Evolutionary conservation across 2,329 filamentous ascomycete genomes (phyloP).

Genomic region (Arthroderma sp.): DNA sequence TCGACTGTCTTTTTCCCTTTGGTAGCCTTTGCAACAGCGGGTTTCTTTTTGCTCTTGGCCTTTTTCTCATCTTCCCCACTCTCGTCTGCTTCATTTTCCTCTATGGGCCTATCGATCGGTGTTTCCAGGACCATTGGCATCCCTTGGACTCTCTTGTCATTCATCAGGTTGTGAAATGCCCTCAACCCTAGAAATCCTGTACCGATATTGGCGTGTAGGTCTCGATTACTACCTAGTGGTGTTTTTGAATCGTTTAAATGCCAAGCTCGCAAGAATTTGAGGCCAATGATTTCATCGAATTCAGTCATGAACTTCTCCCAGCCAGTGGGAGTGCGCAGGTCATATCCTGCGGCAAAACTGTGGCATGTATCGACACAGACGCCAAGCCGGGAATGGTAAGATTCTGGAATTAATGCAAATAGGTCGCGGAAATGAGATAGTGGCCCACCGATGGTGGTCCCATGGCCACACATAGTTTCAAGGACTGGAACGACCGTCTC

Average conservation of each 20-base stretch:
- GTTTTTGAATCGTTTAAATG: conserved; percentile 96
- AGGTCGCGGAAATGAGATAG: conserved; percentile 82
- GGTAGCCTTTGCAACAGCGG: conserved; percentile 16
- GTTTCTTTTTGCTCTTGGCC: conserved; percentile 6
- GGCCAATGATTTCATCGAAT: conserved; percentile 67
- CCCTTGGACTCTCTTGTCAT: conserved; percentile 60
- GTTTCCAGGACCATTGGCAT: conserved; percentile 92
- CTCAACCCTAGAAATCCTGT: conserved; percentile 84
- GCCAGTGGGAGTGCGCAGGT: conserved; percentile 61
- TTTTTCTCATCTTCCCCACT: conserved; percentile 12
- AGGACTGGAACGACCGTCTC: conserved; percentile 67
- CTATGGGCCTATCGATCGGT: conserved; percentile 63
- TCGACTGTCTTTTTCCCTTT: conserved; percentile 40
- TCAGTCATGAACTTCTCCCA: conserved; percentile 61
- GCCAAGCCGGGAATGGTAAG: conserved; percentile 72
- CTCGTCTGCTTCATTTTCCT: conserved; percentile 8
- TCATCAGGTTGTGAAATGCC: conserved; percentile 85
- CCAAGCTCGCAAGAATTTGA: conserved; percentile 68
- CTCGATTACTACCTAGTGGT: conserved; percentile 65
- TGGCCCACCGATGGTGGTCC: conserved; percentile 72
- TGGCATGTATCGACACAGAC: conserved; percentile 97
- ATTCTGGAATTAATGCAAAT: conserved; percentile 55
- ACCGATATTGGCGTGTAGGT: conserved; percentile 92
- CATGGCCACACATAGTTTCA: conserved; percentile 89
- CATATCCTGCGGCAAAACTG: conserved; percentile 86